Conservation (phyloP, 257 asterid species). For the Capsicum rhomboideum region DNA sequence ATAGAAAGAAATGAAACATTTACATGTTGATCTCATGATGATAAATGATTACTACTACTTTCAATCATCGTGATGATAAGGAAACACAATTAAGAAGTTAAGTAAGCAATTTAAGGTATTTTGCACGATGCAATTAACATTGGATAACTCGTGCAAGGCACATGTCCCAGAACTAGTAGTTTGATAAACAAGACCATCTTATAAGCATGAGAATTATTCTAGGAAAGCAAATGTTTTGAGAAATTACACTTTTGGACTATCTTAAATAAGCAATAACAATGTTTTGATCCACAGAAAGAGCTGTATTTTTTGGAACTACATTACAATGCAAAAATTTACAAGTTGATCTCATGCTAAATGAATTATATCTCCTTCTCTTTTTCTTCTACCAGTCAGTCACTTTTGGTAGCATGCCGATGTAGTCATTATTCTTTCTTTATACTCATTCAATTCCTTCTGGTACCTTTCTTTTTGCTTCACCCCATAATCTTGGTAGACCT, state of each 20-base stretch:
- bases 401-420: neutral
- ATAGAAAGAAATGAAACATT: no score
- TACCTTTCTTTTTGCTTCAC: conserved; percentile 48
- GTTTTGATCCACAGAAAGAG: no score
- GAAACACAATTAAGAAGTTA: no score
- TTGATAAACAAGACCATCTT: neutral
- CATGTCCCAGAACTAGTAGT: no score
- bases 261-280: neutral
- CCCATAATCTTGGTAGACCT: conserved; percentile 62
- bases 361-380: neutral
- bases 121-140: no score
- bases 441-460: conserved; percentile 52
- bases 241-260: neutral
- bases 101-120: no score
- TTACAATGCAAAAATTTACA: neutral
- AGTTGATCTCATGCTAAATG: neutral
- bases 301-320: neutral
- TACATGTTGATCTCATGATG: no score
- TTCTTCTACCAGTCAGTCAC: neutral
- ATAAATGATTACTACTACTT: no score
- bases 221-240: neutral
- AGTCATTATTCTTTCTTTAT: conserved; percentile 33
- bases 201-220: neutral
- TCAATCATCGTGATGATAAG: no score
- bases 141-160: no score